These are phyloP conservation scores for Trametes elegans DNA, from an alignment of 768 basidiomycete genomes.

Conservation along the genomic window DNA sequence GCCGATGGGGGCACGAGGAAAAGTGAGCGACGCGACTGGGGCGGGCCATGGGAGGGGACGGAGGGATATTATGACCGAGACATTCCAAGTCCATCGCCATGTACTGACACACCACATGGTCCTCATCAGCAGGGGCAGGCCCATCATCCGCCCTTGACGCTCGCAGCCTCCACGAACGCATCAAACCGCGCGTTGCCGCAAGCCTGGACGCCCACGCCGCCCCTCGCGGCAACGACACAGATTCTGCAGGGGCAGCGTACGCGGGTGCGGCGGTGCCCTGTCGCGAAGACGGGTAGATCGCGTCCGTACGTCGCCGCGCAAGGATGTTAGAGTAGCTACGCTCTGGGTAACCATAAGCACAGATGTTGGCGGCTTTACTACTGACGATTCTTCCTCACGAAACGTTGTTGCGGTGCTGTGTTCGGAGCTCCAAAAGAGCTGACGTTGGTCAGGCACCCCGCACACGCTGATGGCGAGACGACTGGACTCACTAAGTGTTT, in stretches of 20 bases:
- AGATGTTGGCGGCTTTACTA: no score
- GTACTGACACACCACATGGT: constrained; percentile 8
- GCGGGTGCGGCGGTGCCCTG: not conserved
- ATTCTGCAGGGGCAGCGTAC: not conserved
- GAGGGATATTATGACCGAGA: constrained; percentile 11
- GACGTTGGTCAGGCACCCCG: no score
- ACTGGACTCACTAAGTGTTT: no score
- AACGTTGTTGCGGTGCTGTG: no score
- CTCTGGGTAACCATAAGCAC: no score
- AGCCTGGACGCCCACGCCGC: not conserved
- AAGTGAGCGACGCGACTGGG: constrained; percentile 5
- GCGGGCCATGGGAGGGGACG: not conserved
- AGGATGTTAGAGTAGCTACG: no score
- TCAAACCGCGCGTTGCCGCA: not conserved
- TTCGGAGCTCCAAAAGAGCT: no score
- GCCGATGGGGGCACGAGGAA: not conserved
- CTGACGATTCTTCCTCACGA: no score
- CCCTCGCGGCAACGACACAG: no score
- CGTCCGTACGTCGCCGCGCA: no score
- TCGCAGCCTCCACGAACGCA: not conserved
- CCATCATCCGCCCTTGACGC: constrained; percentile 8
- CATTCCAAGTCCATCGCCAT: not conserved
- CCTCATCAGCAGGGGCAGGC: constrained; percentile 5
- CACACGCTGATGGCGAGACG: no score
- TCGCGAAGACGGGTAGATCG: no score